Percentiles rank a stretch among this genome's conserved stretches.
Conservation (phyloP, 176 grass and related monocot genomes). For the Pontederia crassipes region DNA sequence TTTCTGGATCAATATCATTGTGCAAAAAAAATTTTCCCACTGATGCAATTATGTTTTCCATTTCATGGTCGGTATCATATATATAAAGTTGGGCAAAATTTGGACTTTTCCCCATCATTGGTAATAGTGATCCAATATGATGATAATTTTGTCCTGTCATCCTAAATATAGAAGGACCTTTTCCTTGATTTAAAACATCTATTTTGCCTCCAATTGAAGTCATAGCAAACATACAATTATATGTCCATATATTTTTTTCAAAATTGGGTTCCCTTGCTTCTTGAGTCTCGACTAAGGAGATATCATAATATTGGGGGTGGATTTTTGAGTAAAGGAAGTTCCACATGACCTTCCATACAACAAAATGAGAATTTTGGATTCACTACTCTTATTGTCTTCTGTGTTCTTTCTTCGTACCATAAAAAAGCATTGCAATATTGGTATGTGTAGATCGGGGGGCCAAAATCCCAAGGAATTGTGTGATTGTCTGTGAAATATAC, state of each 20-base stretch:
- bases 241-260: slow-evolving; percentile 10
- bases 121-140: slow-evolving; percentile 20
- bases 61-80: slow-evolving; percentile 7
- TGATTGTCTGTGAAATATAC: no score
- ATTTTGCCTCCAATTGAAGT: slow-evolving; percentile 18
- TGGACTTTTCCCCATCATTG: background rate
- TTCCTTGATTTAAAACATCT: background rate
- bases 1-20: slow-evolving; percentile 3
- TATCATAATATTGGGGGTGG: no score
- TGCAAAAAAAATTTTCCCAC: slow-evolving; percentile 1
- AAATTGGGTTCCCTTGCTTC: background rate
- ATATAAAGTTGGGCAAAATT: slow-evolving; percentile 10
- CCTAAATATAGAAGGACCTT: slow-evolving; percentile 9
- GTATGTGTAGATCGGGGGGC: no score
- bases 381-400: no score
- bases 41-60: slow-evolving; percentile 16
- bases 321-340: no score
- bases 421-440: no score
- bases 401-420: no score
- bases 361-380: no score
- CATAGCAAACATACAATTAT: slow-evolving; percentile 27
- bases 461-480: no score
- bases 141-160: slow-evolving; percentile 19
- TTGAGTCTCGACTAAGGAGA: no score
- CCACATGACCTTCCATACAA: no score